Percentiles rank a stretch among this genome's conserved stretches.
phyloP scores from a whole-genome alignment of 768 basidiomycete species.

The Auriscalpium vulgare region DNA sequence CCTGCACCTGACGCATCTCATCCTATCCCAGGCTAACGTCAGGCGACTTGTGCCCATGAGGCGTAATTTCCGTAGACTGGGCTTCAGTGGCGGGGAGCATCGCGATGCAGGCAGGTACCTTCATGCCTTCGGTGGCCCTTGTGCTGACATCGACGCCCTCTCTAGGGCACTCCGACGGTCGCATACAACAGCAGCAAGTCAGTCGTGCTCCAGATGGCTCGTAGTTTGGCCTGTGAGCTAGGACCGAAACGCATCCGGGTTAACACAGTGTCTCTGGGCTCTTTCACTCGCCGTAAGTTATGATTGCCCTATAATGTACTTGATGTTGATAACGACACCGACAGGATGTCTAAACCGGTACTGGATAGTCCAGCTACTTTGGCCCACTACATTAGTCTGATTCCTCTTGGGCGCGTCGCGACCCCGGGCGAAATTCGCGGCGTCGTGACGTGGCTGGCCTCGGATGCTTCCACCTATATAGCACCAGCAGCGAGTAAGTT shows the following conservation, averaged over 20 bases:
- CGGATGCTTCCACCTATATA: constrained; percentile 19
- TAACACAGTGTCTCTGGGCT: constrained; percentile 66
- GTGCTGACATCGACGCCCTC: too few relatives aligned
- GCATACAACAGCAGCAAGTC: constrained; percentile 69
- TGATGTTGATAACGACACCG: neutral
- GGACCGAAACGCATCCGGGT: constrained; percentile 57
- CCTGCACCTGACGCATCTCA: too few relatives aligned
- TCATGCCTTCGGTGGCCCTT: too few relatives aligned
- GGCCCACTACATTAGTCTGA: neutral
- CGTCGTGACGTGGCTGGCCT: constrained; percentile 18
- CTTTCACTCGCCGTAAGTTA: constrained; percentile 45
- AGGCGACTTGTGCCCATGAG: too few relatives aligned
- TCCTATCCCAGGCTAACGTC: too few relatives aligned
- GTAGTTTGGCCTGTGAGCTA: constrained; percentile 75
- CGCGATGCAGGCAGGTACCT: too few relatives aligned
- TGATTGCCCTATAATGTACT: too few relatives aligned
- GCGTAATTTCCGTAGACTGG: too few relatives aligned
- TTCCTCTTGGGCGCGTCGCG: constrained; percentile 21
- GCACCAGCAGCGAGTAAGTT: constrained; percentile 21
- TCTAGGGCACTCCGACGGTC: too few relatives aligned
- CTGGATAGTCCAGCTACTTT: neutral
- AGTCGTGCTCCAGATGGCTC: constrained; percentile 68
- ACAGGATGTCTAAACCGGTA: neutral
- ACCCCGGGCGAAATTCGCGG: constrained; percentile 20
- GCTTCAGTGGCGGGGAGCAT: too few relatives aligned